phyloP scores from a whole-genome alignment of 208 protist species.

The Acanthamoeba sp. region DNA sequence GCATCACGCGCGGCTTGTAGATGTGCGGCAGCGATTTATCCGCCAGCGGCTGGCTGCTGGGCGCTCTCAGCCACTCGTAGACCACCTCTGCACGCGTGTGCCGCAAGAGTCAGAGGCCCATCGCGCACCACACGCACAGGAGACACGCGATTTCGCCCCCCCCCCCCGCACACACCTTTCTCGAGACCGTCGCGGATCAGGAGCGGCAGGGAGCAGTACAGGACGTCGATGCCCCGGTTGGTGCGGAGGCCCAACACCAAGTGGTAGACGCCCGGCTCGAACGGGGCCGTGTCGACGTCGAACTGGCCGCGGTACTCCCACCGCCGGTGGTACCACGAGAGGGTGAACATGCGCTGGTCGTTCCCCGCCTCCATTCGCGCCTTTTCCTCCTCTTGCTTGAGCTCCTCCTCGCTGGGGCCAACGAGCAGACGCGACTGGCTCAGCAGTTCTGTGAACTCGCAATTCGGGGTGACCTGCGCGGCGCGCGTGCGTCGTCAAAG shows the following conservation, averaged over 20 bases:
- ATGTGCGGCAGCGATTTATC: background rate
- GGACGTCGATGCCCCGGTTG: background rate
- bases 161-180: background rate
- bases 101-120: too few relatives aligned
- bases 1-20: background rate
- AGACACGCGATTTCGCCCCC: too few relatives aligned
- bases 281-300: background rate
- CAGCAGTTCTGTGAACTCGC: background rate
- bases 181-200: background rate
- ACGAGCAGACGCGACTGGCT: background rate
- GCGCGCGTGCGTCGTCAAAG: too few relatives aligned
- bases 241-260: background rate
- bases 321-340: background rate
- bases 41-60: background rate
- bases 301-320: background rate
- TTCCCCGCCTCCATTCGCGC: background rate
- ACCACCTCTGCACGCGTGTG: background rate
- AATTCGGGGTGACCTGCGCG: background rate
- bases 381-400: background rate
- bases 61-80: background rate
- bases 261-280: constrained; percentile 36
- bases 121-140: too few relatives aligned
- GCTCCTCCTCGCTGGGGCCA: background rate
- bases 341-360: constrained; percentile 1
- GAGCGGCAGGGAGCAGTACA: background rate